phyloP scores from a whole-genome alignment of 2,329 filamentous ascomycete genomes.

The Plenodomus tracheiphilus region DNA sequence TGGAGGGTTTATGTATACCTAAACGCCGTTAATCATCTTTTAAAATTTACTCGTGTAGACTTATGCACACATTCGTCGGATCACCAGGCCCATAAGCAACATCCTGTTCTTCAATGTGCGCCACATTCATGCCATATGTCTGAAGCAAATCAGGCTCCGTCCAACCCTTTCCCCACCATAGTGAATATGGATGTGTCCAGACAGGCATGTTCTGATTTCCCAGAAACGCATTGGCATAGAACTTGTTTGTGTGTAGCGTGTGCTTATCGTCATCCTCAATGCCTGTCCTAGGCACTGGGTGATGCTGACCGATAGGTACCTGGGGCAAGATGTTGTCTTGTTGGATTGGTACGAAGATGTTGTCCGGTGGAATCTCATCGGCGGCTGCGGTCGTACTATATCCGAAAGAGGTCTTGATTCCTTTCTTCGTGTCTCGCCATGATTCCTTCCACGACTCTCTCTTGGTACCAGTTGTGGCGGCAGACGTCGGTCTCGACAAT shows the following conservation, averaged over 20 bases:
- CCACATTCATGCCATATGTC: constrained; percentile 68
- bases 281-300: constrained; percentile 46
- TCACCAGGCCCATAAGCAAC: constrained; percentile 63
- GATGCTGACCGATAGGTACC: constrained; percentile 43
- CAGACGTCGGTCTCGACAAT: constrained; percentile 2
- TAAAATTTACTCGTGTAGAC: not conserved
- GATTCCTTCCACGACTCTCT: constrained; percentile 8
- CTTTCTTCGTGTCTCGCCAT: constrained; percentile 13
- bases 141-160: constrained; percentile 57
- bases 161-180: constrained; percentile 50
- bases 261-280: constrained; percentile 44
- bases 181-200: constrained; percentile 68
- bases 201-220: constrained; percentile 69
- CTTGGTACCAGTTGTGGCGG: not conserved
- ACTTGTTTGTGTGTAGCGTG: constrained; percentile 72
- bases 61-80: constrained; percentile 30
- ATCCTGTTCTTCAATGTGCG: constrained; percentile 69
- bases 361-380: constrained; percentile 24
- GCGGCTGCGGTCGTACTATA: not conserved
- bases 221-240: constrained; percentile 74
- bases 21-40: constrained; percentile 25
- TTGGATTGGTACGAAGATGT: constrained; percentile 49
- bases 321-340: constrained; percentile 47
- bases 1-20: constrained; percentile 74
- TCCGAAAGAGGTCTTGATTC: constrained; percentile 16